A percentile compares a stretch with the other conserved stretches of the same genome.
These are phyloP conservation scores for Prosopis cineraria DNA, from an alignment of 306 rosid species.

Conservation along the genomic window DNA sequence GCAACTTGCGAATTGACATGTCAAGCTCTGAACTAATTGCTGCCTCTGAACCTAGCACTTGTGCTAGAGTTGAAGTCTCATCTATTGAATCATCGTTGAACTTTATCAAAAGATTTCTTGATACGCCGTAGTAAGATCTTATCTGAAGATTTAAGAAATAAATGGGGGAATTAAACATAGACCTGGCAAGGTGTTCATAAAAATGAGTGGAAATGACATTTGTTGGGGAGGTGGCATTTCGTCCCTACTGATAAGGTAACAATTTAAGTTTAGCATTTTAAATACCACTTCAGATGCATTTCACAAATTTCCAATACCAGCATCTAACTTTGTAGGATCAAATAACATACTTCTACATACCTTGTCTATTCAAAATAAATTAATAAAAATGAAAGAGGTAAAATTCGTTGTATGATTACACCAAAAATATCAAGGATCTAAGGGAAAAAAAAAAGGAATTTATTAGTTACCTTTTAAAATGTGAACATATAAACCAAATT, in stretches of 20 bases:
- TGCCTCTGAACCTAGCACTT: conserved; percentile 84
- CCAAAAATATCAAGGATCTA: conserved; percentile 17
- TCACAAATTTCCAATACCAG: background rate
- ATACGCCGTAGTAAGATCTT: conserved; percentile 89
- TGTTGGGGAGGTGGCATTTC: background rate
- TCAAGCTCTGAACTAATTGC: conserved; percentile 92
- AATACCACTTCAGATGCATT: background rate
- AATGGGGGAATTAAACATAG: conserved; percentile 13
- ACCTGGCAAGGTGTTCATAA: conserved; percentile 2
- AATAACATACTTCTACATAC: conserved; percentile 14
- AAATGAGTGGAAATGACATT: background rate
- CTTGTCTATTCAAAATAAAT: background rate
- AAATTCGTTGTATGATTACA: background rate
- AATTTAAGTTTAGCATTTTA: background rate
- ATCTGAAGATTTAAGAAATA: conserved; percentile 57
- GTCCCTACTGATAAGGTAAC: background rate
- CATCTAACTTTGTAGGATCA: conserved; percentile 6
- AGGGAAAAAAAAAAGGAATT: conserved; percentile 8
- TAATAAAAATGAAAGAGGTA: background rate
- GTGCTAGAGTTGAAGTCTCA: conserved; percentile 81
- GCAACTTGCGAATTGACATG: conserved; percentile 87
- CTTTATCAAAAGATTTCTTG: conserved; percentile 86
- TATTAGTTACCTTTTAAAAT: conserved; percentile 9
- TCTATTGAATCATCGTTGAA: conserved; percentile 88
- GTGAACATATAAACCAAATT: conserved; percentile 14